Base-by-base conservation (phyloP, 129 eudicot species). In the Logfia minima region DNA sequence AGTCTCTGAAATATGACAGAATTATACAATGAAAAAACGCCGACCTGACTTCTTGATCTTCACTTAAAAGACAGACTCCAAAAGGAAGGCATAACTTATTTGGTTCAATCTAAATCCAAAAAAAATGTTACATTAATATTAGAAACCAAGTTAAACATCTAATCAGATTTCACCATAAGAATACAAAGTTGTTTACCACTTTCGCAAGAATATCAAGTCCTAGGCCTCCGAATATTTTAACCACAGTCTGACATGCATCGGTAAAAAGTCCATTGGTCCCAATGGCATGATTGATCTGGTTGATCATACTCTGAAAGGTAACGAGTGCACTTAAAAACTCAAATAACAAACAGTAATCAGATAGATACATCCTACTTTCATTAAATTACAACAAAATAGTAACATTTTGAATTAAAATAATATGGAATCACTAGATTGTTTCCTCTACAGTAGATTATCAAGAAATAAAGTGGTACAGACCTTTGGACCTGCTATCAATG, bases 401-500 rank as follows among this genome's bases (percentile, higher is more conserved):
- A 26, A 26, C 29, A 26, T 26, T 26, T 26, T 26, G 29, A 26
- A 26, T 1, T 2, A 26, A 26, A 26, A 26, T 26, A 26, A 26
- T 51, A 71, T 26, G 10, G 35, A 48, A 70, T 9, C 7, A 70
- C 61, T 2, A 26, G 29, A 26, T 8, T 48, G 3, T 37, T 22
- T 71, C 6, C 39, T 35, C 39, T 51, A 2, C 9, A 19, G 34
- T 31, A 74, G 32, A 61, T 6, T 10, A 34, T 62, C 56, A 68
- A 10, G 53, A 61, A 60, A 48, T 16, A 34, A 11, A 53, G 52
- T 48, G 81, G 23, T 67, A 28, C 97, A 28, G 21, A 92, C 98
- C 82, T 86, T 79, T 35, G 98, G 98, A 34, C 98, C 98, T 8
- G 96, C 92, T 59, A 92, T 51, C 86, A 92, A 78, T 26, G 98